Evolutionary conservation across 768 basidiomycete genomes (phyloP).

Genomic region (Rhodotorula toruloides): DNA sequence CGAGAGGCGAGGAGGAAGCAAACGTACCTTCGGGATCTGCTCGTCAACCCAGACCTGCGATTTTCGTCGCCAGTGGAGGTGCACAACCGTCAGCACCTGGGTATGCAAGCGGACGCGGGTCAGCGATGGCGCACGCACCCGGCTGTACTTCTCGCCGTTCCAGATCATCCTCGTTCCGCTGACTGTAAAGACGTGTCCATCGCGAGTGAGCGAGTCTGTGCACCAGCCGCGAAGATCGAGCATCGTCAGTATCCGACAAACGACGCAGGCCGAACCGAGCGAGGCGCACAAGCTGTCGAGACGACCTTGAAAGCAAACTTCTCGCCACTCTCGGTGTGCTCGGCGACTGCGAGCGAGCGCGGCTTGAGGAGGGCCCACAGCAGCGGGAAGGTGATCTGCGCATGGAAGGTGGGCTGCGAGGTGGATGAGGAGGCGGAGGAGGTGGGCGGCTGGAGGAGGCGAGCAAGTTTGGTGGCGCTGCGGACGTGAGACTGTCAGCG

Average conservation of each 20-base stretch:
- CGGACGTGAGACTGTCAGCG: conserved; percentile 51
- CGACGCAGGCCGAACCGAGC: not conserved
- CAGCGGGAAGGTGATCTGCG: conserved; percentile 58
- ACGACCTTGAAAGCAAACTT: conserved; percentile 8
- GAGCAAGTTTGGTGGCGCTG: conserved; percentile 50
- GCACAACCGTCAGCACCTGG: too few species aligned
- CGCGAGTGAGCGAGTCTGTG: not conserved
- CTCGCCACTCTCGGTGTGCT: conserved; percentile 54
- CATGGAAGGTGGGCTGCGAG: conserved; percentile 44
- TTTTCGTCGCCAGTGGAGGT: too few species aligned
- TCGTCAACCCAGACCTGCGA: not conserved
- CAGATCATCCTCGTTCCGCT: not conserved
- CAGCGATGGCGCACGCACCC: not conserved
- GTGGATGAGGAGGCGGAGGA: not conserved
- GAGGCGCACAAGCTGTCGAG: not conserved
- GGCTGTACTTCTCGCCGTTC: conserved; percentile 10
- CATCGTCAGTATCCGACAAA: not conserved
- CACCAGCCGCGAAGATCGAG: not conserved
- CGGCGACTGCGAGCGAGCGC: conserved; percentile 53
- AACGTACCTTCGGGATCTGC: not conserved
- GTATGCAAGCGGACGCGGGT: too few species aligned
- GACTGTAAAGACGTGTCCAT: conserved; percentile 2
- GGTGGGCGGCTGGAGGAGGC: conserved; percentile 47
- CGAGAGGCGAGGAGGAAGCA: not conserved
- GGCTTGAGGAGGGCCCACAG: conserved; percentile 59